Evolutionary conservation across 148 eudicot species (phyloP).

Genomic region (Rhododendron molle): DNA sequence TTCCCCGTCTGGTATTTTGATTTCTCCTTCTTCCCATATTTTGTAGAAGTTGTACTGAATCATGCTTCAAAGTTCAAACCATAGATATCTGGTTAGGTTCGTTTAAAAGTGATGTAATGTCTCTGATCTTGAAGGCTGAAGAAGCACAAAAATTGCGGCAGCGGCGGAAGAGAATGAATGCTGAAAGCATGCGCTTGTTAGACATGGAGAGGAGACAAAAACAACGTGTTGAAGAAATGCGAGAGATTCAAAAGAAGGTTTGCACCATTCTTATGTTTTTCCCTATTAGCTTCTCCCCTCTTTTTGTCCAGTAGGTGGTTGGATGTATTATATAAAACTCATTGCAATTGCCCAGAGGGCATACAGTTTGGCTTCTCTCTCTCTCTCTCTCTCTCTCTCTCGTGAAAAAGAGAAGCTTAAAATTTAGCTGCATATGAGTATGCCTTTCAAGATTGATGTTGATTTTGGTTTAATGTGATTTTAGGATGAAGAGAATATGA

Average conservation of each 20-base stretch:
- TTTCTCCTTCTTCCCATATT: neutral
- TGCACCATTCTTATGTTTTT: neutral
- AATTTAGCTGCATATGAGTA: neutral
- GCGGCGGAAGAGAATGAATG: constrained; percentile 54
- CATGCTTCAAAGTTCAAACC: neutral
- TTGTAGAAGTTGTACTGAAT: neutral
- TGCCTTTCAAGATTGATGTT: neutral
- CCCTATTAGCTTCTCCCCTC: neutral
- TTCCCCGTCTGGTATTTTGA: neutral
- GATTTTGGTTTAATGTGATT: constrained; percentile 2
- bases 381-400: too few species aligned
- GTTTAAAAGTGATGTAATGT: neutral
- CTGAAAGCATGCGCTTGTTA: constrained; percentile 67
- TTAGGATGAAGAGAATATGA: constrained; percentile 69
- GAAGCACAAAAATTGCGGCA: constrained; percentile 64
- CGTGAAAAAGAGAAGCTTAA: neutral
- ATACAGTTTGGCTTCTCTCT: neutral
- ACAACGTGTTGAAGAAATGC: constrained; percentile 79
- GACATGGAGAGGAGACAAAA: constrained; percentile 88
- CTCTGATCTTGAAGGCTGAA: constrained; percentile 53
- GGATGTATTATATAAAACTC: neutral
- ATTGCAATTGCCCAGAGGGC: neutral
- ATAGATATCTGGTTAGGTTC: neutral
- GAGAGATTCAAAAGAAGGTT: constrained; percentile 77
- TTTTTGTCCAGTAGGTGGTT: neutral